These are phyloP conservation scores for Rhodomyrtus tomentosa DNA, from an alignment of 345 rosid genomes.

Conservation along the genomic window DNA sequence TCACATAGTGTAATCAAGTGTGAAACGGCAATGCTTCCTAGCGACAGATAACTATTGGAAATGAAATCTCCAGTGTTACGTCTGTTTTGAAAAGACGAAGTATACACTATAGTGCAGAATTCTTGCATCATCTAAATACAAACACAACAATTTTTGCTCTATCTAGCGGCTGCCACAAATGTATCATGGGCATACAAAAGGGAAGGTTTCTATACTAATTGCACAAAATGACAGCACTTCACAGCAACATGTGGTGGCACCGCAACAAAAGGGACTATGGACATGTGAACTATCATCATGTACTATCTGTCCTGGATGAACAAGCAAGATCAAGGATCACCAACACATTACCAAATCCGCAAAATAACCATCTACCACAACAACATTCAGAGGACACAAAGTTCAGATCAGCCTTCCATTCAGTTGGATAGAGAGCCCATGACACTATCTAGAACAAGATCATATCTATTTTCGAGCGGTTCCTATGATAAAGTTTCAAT, in stretches of 20 bases:
- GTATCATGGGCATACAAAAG: not conserved
- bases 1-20: not conserved
- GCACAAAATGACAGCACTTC: not conserved
- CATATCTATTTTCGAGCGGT: not conserved
- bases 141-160: rapidly evolving
- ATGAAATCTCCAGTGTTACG: not conserved
- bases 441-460: not conserved
- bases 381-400: not conserved
- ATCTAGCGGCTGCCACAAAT: not conserved
- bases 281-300: not conserved
- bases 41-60: not conserved
- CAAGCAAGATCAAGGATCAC: not conserved
- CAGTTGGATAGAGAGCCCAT: not conserved
- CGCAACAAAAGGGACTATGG: not conserved
- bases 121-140: not conserved
- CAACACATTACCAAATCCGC: not conserved
- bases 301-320: not conserved
- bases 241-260: not conserved
- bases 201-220: not conserved
- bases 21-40: not conserved
- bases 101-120: not conserved
- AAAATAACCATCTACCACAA: not conserved
- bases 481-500: not conserved
- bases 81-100: not conserved
- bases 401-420: not conserved